Evolutionary conservation across 140 eudicot genomes (phyloP).

Genomic region (Anethum foeniculum): DNA sequence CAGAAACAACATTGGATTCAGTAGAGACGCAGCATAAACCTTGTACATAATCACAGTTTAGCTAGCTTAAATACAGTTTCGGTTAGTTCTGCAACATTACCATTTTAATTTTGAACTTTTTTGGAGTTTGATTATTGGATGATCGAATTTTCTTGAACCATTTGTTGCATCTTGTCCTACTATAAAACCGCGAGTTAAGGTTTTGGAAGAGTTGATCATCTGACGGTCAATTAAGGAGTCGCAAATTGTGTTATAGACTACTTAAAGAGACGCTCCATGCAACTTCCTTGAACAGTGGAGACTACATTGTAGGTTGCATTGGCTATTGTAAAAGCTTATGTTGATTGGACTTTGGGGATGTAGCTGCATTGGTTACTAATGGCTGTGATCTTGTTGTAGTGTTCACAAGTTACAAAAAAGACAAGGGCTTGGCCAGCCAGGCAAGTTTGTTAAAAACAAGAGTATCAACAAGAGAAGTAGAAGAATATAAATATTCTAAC

Average conservation of each 20-base stretch:
- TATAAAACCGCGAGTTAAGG: background rate
- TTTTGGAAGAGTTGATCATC: background rate
- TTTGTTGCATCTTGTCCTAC: too few species aligned
- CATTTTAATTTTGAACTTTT: background rate
- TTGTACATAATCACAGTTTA: too few species aligned
- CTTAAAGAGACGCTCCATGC: background rate
- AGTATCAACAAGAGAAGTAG: conserved; percentile 3
- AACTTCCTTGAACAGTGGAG: background rate
- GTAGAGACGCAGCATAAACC: background rate
- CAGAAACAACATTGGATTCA: background rate
- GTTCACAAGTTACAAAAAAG: background rate
- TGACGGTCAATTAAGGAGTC: too few species aligned
- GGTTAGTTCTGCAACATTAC: background rate
- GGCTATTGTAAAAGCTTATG: background rate
- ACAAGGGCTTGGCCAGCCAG: background rate
- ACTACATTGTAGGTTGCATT: background rate
- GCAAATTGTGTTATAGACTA: background rate
- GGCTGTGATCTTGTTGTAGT: conserved; percentile 5
- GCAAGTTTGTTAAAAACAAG: conserved; percentile 14
- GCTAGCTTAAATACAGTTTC: background rate
- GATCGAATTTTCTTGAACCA: background rate
- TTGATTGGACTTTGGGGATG: background rate
- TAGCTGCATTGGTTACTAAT: background rate
- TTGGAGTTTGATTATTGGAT: background rate
- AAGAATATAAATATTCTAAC: background rate